Evolutionary conservation across 176 grass and related monocot genomes (phyloP).

Genomic region (Ampelocalamus luodianensis): DNA sequence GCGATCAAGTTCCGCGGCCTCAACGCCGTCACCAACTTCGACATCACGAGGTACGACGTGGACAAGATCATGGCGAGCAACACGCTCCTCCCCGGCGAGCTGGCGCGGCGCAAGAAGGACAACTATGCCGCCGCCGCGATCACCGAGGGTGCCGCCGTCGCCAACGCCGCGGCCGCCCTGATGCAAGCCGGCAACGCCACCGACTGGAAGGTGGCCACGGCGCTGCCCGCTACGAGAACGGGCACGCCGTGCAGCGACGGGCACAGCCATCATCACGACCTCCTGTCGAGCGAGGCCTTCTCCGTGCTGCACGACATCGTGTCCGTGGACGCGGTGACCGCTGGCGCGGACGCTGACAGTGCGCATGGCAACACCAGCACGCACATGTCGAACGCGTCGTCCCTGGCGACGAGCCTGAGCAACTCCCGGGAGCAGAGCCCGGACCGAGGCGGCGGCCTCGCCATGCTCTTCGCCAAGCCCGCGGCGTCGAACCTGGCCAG

Average conservation of each 20-base stretch:
- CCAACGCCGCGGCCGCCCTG: conserved; percentile 13
- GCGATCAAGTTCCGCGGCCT: conserved; percentile 96
- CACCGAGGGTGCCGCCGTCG: neutral
- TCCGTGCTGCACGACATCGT: conserved; percentile 48
- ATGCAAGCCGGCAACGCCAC: conserved; percentile 29
- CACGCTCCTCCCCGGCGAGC: conserved; percentile 73
- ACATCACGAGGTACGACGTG: conserved; percentile 84
- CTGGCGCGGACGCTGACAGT: conserved; percentile 20
- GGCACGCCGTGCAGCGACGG: neutral
- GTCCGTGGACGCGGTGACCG: conserved; percentile 25
- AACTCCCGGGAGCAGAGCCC: conserved; percentile 71
- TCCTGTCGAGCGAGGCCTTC: conserved; percentile 45
- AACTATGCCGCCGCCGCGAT: neutral
- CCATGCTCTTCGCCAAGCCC: conserved; percentile 71
- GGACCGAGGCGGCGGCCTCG: conserved; percentile 58
- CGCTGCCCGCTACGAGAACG: neutral
- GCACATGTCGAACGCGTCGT: conserved; percentile 53
- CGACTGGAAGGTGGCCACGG: conserved; percentile 10
- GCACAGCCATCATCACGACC: conserved; percentile 39
- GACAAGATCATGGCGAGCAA: conserved; percentile 88
- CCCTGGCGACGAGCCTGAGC: conserved; percentile 48
- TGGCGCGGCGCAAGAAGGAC: conserved; percentile 56
- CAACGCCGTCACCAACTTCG: conserved; percentile 97
- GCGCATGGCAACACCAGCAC: neutral
- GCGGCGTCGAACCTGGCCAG: conserved; percentile 43